Conservation (phyloP, 441 rosid genomes). For the Erodium chrysanthum region DNA sequence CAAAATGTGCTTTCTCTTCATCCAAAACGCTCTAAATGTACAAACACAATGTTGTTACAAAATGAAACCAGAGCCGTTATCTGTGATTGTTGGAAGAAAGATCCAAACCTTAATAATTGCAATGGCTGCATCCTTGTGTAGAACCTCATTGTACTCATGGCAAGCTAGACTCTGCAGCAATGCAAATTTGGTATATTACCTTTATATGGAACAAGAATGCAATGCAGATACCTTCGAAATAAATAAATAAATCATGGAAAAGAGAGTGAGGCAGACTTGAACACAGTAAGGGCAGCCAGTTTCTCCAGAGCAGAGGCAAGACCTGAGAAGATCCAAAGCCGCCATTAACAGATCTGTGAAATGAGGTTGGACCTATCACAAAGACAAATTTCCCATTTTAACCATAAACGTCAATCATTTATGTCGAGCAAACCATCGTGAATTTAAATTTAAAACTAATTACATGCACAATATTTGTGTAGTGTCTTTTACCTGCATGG, state of each 20-base stretch:
- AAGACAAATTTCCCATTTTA: slow-evolving; percentile 14
- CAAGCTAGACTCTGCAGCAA: slow-evolving; percentile 50
- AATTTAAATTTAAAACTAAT: too few species aligned
- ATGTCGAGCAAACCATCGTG: too few species aligned
- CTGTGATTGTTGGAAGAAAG: slow-evolving; percentile 8
- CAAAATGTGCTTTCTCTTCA: slow-evolving; percentile 43
- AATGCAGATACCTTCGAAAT: not conserved
- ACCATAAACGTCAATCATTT: not conserved
- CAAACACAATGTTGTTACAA: slow-evolving; percentile 6
- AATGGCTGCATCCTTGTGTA: slow-evolving; percentile 74
- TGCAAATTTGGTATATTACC: not conserved
- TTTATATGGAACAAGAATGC: not conserved
- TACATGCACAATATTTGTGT: too few species aligned
- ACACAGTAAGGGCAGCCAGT: slow-evolving; percentile 76
- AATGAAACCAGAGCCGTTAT: not conserved
- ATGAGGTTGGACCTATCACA: slow-evolving; percentile 53
- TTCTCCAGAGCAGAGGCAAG: slow-evolving; percentile 50
- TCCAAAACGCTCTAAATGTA: slow-evolving; percentile 62
- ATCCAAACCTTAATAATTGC: slow-evolving; percentile 50
- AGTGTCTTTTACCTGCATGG: slow-evolving; percentile 42
- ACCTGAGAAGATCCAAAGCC: slow-evolving; percentile 60
- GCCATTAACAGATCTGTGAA: slow-evolving; percentile 59
- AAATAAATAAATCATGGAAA: not conserved
- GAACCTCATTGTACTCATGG: slow-evolving; percentile 62
- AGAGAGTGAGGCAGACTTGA: slow-evolving; percentile 37